These are phyloP conservation scores for Eremochloa ophiuroides DNA, from an alignment of 176 grass and related monocot genomes.

Conservation along the genomic window DNA sequence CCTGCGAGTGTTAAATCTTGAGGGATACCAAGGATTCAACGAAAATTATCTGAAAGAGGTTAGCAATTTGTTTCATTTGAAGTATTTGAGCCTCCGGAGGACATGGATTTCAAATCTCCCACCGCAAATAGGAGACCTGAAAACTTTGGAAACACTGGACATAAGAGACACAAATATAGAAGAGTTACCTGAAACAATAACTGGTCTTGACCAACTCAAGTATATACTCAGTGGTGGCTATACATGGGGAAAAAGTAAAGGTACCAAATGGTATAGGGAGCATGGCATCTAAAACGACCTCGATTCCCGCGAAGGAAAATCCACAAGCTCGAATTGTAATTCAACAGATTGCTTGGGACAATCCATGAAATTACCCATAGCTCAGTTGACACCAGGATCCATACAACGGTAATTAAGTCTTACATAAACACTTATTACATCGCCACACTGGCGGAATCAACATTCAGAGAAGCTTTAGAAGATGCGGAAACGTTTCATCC, in stretches of 20 bases:
- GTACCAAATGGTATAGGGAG: conserved; percentile 22
- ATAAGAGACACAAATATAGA: conserved; percentile 30
- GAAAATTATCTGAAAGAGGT: conserved; percentile 25
- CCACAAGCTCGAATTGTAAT: no score
- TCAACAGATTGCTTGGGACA: no score
- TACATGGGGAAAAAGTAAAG: conserved; percentile 29
- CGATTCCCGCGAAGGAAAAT: no score
- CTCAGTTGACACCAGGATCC: no score
- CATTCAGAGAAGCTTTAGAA: no score
- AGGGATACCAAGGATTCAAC: not conserved
- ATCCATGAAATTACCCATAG: no score
- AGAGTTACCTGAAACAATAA: conserved; percentile 18
- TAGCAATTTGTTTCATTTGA: conserved; percentile 12
- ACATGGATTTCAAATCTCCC: conserved; percentile 24
- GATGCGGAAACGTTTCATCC: no score
- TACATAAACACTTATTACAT: no score
- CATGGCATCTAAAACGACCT: no score
- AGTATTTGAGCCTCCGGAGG: conserved; percentile 13
- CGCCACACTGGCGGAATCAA: no score
- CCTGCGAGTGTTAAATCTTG: conserved; percentile 7
- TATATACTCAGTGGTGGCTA: conserved; percentile 27
- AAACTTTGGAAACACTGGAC: conserved; percentile 24
- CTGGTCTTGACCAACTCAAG: not conserved
- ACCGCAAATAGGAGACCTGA: conserved; percentile 12
- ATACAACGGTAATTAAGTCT: no score